Base-by-base conservation (phyloP, 495 filamentous ascomycete species). In the Aspergillus carlsbadensis region DNA sequence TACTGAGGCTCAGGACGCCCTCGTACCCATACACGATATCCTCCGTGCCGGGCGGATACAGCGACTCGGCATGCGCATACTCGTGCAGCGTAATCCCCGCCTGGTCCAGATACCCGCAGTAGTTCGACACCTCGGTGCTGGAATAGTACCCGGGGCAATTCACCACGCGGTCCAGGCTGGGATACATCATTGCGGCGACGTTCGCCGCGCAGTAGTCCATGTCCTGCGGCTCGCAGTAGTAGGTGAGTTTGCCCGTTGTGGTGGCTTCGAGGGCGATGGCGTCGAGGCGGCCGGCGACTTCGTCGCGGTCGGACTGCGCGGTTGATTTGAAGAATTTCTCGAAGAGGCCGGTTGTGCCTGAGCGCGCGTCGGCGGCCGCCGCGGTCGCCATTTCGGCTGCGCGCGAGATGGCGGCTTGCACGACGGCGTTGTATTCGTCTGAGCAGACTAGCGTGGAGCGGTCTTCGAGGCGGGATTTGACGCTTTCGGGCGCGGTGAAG, bases 61-160 rank as follows among this genome's bases (percentile, higher is more conserved):
- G 22, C 5, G 37, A 34, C 20, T 46, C 36, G 1, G 61, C 61
- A 37, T 63, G 61, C 14, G 61, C 43, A 22, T 53, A 59, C 15
- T 63, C 61, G 24, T 63, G 61, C 5, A 63, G 40, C 2, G 54
- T 49, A 22, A 61, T 57, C 1, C 17, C 39, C 0, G 59, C 59
- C 22, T 57, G 59, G 42, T 61, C 57, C 39, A 63, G 49, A 22
- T 60, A 60, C 20, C 39, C 34, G 40, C 57, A 63, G 15, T 44
- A 46, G 17, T 45, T 44, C 18, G 47, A 50, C 6, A 39, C 47
- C 18, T 26, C 24, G 7, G 42, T 52, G 33, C 26, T 52, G 17
- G 40, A 22, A 21, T 63, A 63, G 22, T 63, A 63, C 0, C 52
- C 61, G 5, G 57, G 61, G 50, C 61, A 63, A 15, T 63, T 63